phyloP scores from a whole-genome alignment of 768 basidiomycete genomes.

The Tephrocybe sp. region DNA sequence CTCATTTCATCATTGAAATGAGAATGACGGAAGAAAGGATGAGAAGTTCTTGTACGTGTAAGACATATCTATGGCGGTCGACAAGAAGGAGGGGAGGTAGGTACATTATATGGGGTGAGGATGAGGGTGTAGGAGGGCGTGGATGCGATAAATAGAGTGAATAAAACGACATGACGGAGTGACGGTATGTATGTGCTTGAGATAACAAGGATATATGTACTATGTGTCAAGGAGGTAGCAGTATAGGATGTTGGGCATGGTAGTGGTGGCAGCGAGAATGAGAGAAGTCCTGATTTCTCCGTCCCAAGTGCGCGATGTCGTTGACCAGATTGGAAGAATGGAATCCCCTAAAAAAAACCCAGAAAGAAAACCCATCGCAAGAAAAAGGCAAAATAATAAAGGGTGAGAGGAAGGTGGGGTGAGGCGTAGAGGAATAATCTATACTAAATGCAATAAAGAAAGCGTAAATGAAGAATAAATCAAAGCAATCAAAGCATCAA shows the following conservation, averaged over 20 bases:
- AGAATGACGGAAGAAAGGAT: neutral
- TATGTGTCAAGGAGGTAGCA: conserved; percentile 1
- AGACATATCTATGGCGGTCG: neutral
- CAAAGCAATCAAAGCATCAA: conserved; percentile 2
- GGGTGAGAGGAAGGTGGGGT: neutral
- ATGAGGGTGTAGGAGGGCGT: neutral
- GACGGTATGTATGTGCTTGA: neutral
- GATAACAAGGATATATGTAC: conserved; percentile 2
- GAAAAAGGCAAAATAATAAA: neutral
- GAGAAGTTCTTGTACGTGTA: neutral
- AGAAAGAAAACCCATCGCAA: conserved; percentile 5
- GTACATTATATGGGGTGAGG: neutral
- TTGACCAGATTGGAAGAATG: neutral
- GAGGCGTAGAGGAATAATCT: neutral
- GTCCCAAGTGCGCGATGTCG: neutral
- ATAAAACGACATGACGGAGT: neutral
- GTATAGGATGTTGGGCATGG: conserved; percentile 1
- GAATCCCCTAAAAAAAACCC: conserved; percentile 4
- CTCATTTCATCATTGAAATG: neutral
- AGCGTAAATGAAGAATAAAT: neutral
- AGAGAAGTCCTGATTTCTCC: neutral
- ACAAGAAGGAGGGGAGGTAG: neutral
- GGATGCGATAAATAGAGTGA: neutral
- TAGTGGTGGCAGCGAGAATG: neutral
- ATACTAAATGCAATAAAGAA: neutral